Evolutionary conservation across 495 filamentous ascomycete genomes (phyloP).

Genomic region (Zalerion maritima): DNA sequence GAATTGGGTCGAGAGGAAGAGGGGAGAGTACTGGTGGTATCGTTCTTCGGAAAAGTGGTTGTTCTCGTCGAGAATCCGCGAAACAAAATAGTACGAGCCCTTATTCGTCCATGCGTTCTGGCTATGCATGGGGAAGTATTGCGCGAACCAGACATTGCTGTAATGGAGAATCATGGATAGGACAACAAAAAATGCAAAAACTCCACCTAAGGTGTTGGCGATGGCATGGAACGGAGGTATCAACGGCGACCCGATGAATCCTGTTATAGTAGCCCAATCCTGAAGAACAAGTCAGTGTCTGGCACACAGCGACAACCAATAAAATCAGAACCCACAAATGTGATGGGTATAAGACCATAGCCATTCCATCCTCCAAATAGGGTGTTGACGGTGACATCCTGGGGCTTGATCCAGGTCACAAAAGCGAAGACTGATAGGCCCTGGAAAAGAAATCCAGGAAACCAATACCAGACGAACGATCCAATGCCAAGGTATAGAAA

Average conservation of each 20-base stretch:
- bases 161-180: slow-evolving; percentile 44
- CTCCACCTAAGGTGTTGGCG: slow-evolving; percentile 41
- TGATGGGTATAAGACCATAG: slow-evolving; percentile 42
- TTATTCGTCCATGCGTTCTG: slow-evolving; percentile 46
- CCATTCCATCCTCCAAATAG: slow-evolving; percentile 51
- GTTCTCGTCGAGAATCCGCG: slow-evolving; percentile 30
- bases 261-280: slow-evolving; percentile 52
- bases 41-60: slow-evolving; percentile 34
- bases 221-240: slow-evolving; percentile 56
- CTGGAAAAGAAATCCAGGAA: slow-evolving; percentile 44
- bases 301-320: too few species aligned
- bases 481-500: slow-evolving; percentile 46
- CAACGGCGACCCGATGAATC: slow-evolving; percentile 50
- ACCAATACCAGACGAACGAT: slow-evolving; percentile 41
- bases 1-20: slow-evolving; percentile 48
- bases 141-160: slow-evolving; percentile 47
- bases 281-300: too few species aligned
- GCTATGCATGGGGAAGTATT: slow-evolving; percentile 40
- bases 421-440: slow-evolving; percentile 46
- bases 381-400: slow-evolving; percentile 53
- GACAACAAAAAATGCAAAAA: slow-evolving; percentile 38
- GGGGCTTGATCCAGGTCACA: slow-evolving; percentile 45
- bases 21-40: slow-evolving; percentile 44
- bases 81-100: slow-evolving; percentile 40
- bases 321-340: slow-evolving; percentile 34